Evolutionary conservation across 2,329 filamentous ascomycete species (phyloP), one percentile per base, ranked within the genome.

Genomic region (Xylaria sp.): DNA sequence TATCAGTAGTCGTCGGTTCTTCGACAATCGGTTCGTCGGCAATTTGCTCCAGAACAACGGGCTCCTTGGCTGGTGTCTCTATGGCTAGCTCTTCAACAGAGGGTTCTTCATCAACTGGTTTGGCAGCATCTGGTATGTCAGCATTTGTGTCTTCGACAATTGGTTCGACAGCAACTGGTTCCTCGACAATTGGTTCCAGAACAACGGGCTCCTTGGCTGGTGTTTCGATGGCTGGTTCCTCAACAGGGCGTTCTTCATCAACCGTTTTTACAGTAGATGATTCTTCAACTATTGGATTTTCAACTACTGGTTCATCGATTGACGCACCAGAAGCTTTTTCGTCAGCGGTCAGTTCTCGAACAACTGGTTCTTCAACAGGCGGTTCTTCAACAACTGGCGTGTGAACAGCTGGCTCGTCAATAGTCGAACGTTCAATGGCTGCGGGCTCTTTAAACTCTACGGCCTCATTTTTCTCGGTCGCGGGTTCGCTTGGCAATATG

Each of bases 381-480:
- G 8, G 10, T 39, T 36, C 18, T 23, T 41, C 33, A 23, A 13
- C 12, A 20, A 25, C 12, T 7, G n/a, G n/a, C 23, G 39, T 10
- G 5, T 39, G 23, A 20, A n/a, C 39, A 5, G 39, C 15, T 12
- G 52, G 31, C 15, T 25, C 39, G 5, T 43, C 36, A 25, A 28
- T 20, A 4, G 23, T 9, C n/a, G 55, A 6, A 1, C 25, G 5
- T 10, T 64, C 63, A 12, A 41, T n/a, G 2, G 9, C 2, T 5
- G 25, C 10, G 13, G 58, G 31, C 15, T 64, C 59, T 62, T 71
- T 66, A 10, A 63, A 9, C 5, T 46, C 39, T 12, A 63, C 48
- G n/a, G 64, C 46, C 59, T 68, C 68, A 56, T 13, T 23, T 59
- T 8, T 60, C 41, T 41, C 61, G 31, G 55, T 36, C 8, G 67